Percentiles rank a stretch among this genome's conserved stretches.
Conservation (phyloP, 2,329 filamentous ascomycete species). For the Pyrenophora graminea region DNA sequence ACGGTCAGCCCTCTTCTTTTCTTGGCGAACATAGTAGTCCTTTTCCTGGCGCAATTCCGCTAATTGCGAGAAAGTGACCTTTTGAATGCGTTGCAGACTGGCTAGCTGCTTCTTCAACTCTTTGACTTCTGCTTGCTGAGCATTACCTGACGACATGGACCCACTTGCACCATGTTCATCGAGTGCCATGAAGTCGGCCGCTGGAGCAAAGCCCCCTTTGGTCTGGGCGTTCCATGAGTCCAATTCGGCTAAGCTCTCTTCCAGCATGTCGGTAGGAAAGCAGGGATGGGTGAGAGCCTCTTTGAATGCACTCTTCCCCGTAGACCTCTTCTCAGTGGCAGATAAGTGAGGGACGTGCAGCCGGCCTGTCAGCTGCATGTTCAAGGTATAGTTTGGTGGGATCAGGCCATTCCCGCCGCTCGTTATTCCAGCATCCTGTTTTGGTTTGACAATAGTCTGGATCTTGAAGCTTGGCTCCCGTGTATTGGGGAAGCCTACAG, state of each 20-base stretch:
- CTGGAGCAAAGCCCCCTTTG: conserved; percentile 16
- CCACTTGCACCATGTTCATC: conserved; percentile 8
- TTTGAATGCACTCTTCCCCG: conserved; percentile 40
- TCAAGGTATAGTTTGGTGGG: conserved; percentile 66
- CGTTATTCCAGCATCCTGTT: conserved; percentile 59
- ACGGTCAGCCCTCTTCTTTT: conserved; percentile 35
- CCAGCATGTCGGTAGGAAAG: conserved; percentile 49
- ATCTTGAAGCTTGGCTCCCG: conserved; percentile 53
- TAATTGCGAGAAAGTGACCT: conserved; percentile 51
- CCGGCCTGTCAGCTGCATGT: conserved; percentile 61
- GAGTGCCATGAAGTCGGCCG: conserved; percentile 44
- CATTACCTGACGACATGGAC: conserved; percentile 6
- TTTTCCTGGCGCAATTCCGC: conserved; percentile 50
- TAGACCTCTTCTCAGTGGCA: conserved; percentile 28
- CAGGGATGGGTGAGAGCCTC: conserved; percentile 49
- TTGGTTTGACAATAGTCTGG: conserved; percentile 77
- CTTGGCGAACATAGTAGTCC: conserved; percentile 39
- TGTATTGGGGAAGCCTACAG: conserved; percentile 54
- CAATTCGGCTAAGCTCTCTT: conserved; percentile 44
- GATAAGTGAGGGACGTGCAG: conserved; percentile 35
- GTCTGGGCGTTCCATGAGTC: conserved; percentile 33
- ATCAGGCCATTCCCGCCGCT: conserved; percentile 42
- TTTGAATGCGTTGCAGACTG: conserved; percentile 52
- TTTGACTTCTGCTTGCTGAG: conserved; percentile 37
- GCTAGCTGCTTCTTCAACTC: conserved; percentile 48